Conservation (phyloP, 768 basidiomycete species). For the Phlegmacium glaucopus region DNA sequence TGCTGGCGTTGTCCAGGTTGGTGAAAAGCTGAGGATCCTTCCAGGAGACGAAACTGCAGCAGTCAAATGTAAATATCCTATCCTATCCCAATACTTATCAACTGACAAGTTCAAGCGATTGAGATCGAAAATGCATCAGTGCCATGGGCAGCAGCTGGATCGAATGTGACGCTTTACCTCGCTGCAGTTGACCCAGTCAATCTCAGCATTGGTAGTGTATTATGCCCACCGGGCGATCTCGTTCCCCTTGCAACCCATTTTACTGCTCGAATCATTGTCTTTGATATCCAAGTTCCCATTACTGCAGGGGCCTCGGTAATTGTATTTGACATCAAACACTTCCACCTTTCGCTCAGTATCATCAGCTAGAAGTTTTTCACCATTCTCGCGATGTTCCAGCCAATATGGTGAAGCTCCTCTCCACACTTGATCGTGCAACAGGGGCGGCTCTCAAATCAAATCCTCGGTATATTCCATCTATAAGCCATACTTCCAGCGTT, state of each 20-base stretch:
- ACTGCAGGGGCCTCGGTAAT: constrained; percentile 81
- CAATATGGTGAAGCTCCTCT: constrained; percentile 75
- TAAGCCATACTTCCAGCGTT: neutral
- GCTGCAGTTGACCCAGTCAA: constrained; percentile 83
- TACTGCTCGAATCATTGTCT: constrained; percentile 86
- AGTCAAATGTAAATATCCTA: constrained; percentile 54
- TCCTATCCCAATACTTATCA: neutral
- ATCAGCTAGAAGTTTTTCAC: constrained; percentile 88
- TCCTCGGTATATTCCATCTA: constrained; percentile 59
- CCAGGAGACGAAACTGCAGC: constrained; percentile 90
- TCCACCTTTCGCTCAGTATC: neutral
- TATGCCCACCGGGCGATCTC: constrained; percentile 70
- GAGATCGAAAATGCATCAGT: constrained; percentile 75
- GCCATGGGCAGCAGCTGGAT: constrained; percentile 88
- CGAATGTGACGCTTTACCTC: constrained; percentile 84
- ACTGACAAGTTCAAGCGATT: constrained; percentile 54
- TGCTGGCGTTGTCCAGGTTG: constrained; percentile 88
- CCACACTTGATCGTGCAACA: constrained; percentile 72
- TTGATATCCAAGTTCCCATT: constrained; percentile 89
- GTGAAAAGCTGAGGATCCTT: constrained; percentile 80
- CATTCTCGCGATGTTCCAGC: constrained; percentile 93
- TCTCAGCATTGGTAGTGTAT: constrained; percentile 82
- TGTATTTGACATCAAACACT: neutral
- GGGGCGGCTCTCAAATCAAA: constrained; percentile 73
- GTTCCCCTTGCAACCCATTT: constrained; percentile 79